Conservation (phyloP, 2,329 filamentous ascomycete genomes). For the Lasiodiplodia theobromae region DNA sequence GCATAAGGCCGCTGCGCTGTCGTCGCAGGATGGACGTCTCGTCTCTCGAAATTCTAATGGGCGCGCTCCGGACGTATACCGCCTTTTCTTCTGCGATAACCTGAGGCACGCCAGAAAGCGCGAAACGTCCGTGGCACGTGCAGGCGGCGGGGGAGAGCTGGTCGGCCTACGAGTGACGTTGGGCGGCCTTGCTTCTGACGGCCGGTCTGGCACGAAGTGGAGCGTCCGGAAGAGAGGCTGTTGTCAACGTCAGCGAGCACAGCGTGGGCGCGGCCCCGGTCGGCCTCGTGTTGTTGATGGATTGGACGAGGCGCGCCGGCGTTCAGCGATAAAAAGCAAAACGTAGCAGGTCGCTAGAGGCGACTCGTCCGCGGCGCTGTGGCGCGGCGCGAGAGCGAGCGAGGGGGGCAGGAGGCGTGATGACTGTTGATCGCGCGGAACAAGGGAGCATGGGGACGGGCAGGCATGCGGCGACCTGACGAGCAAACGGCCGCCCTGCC, state of each 20-base stretch:
- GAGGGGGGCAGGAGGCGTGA: constrained; percentile 21
- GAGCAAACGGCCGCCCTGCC: constrained; percentile 21
- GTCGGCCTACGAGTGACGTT: constrained; percentile 25
- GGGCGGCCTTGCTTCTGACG: constrained; percentile 20
- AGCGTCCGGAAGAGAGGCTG: constrained; percentile 9
- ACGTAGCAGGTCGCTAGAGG: constrained; percentile 22
- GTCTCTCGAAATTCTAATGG: constrained; percentile 8
- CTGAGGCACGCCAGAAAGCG: constrained; percentile 26
- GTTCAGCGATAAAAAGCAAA: constrained; percentile 28
- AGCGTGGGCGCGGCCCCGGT: constrained; percentile 22
- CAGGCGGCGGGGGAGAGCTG: background rate
- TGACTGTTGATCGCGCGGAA: constrained; percentile 24
- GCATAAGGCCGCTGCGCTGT: constrained; percentile 28
- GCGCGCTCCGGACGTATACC: constrained; percentile 23
- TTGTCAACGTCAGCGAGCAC: constrained; percentile 23
- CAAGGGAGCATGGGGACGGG: constrained; percentile 6
- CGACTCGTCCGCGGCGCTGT: constrained; percentile 19
- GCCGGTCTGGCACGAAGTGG: constrained; percentile 19
- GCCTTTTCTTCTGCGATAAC: constrained; percentile 19
- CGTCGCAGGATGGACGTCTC: constrained; percentile 11
- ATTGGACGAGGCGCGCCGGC: constrained; percentile 28
- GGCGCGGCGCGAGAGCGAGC: constrained; percentile 16
- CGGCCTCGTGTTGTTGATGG: constrained; percentile 29
- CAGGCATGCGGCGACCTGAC: constrained; percentile 21
- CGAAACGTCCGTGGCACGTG: constrained; percentile 28